Evolutionary conservation across 352 stramenopile genomes (phyloP).

Genomic region (Pythium biforme): DNA sequence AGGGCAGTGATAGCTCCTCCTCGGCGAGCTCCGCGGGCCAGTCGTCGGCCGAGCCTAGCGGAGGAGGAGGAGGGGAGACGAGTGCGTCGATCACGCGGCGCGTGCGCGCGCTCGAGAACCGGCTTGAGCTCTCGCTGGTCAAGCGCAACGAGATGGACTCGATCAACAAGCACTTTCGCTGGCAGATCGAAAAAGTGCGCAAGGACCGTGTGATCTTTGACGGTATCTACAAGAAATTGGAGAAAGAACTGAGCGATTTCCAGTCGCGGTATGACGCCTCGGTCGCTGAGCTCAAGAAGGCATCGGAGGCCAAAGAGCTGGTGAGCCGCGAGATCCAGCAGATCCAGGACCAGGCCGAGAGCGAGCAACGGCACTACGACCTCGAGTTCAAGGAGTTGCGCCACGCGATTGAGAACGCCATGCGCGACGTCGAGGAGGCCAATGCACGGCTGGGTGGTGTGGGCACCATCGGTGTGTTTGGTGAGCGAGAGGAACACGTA

Average conservation of each 20-base stretch:
- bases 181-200: conserved; percentile 67
- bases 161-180: conserved; percentile 74
- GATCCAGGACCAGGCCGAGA: conserved; percentile 47
- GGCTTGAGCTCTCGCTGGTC: conserved; percentile 68
- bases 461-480: conserved; percentile 20
- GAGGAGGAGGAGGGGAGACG: conserved; percentile 25
- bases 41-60: not conserved
- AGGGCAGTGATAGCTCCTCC: not conserved
- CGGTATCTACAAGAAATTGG: conserved; percentile 84
- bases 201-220: conserved; percentile 78
- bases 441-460: conserved; percentile 17
- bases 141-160: conserved; percentile 84
- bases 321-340: conserved; percentile 47
- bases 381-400: conserved; percentile 65
- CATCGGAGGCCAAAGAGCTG: conserved; percentile 41
- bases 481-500: conserved; percentile 5
- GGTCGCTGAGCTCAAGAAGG: conserved; percentile 42
- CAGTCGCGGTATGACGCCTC: conserved; percentile 48
- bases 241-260: conserved; percentile 62
- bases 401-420: conserved; percentile 48
- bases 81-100: conserved; percentile 44
- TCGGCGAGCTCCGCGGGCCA: not conserved
- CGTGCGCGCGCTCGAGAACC: conserved; percentile 64
- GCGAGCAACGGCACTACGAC: conserved; percentile 60
- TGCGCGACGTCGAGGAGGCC: conserved; percentile 20